These are phyloP conservation scores for Daedaleopsis sinensis DNA, from an alignment of 768 basidiomycete species.

Conservation along the genomic window DNA sequence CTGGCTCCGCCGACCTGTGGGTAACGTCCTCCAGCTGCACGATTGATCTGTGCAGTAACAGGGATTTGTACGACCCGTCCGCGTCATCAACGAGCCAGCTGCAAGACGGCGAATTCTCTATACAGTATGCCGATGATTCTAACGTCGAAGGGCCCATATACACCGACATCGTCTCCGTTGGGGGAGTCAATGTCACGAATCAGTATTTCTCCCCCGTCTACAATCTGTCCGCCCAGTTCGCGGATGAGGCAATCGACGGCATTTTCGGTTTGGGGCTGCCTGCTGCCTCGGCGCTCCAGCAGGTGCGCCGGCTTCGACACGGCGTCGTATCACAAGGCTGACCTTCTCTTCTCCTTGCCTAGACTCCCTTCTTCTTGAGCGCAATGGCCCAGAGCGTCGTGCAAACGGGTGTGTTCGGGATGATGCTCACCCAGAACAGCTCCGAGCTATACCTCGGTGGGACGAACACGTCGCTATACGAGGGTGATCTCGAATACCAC, in stretches of 20 bases:
- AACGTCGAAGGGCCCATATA: conserved; percentile 34
- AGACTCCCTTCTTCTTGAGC: conserved; percentile 24
- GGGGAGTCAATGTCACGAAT: conserved; percentile 24
- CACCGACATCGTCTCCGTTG: conserved; percentile 36
- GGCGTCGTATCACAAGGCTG: neutral
- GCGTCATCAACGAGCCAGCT: conserved; percentile 25
- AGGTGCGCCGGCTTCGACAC: neutral
- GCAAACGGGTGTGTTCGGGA: conserved; percentile 25
- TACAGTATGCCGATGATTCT: conserved; percentile 41
- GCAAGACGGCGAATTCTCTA: conserved; percentile 29
- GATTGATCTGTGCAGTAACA: neutral
- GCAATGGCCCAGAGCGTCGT: conserved; percentile 16
- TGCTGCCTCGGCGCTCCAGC: conserved; percentile 18
- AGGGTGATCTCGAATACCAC: conserved; percentile 32
- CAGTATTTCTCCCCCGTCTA: conserved; percentile 20
- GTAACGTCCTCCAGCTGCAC: neutral
- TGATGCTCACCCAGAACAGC: conserved; percentile 25
- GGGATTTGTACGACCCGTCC: conserved; percentile 17
- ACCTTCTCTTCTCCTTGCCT: neutral
- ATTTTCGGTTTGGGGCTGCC: conserved; percentile 25
- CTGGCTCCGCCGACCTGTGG: conserved; percentile 10
- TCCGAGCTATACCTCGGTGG: conserved; percentile 40
- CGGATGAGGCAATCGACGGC: conserved; percentile 16
- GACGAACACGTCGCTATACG: conserved; percentile 34
- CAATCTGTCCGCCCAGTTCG: conserved; percentile 7